phyloP scores from a whole-genome alignment of 1,284 basidiomycete genomes.

The Melampsora abietis-canadensis region DNA sequence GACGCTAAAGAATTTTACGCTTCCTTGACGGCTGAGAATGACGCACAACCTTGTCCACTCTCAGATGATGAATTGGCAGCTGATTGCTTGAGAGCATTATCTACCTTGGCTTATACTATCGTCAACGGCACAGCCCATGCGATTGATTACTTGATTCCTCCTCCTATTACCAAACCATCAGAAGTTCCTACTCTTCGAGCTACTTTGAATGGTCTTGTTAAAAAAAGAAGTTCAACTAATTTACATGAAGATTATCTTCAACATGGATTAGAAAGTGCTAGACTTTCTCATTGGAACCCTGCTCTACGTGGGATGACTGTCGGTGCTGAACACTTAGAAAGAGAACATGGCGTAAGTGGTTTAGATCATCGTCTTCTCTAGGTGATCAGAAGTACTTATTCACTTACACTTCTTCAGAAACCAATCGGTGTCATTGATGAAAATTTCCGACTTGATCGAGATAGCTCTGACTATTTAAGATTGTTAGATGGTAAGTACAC shows the following conservation, averaged over 20 bases:
- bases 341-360: slow-evolving; percentile 11
- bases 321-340: neutral
- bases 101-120: slow-evolving; percentile 41
- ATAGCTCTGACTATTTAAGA: neutral
- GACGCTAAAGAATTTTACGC: slow-evolving; percentile 21
- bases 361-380: neutral
- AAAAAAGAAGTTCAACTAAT: neutral
- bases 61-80: slow-evolving; percentile 29
- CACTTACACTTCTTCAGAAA: neutral
- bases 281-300: slow-evolving; percentile 36
- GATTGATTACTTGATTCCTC: slow-evolving; percentile 24
- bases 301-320: slow-evolving; percentile 10
- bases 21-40: slow-evolving; percentile 5
- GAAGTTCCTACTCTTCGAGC: neutral
- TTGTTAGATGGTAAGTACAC: neutral
- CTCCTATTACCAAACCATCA: neutral
- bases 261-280: slow-evolving; percentile 29
- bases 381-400: slow-evolving; percentile 4
- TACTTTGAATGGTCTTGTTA: neutral
- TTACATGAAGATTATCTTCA: neutral
- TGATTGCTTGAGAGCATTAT: slow-evolving; percentile 36
- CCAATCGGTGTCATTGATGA: neutral
- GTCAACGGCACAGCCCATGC: slow-evolving; percentile 34
- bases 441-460: slow-evolving; percentile 2
- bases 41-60: neutral